phyloP scores from a whole-genome alignment of 805 yeast species.

The Peterozyma toletana region DNA sequence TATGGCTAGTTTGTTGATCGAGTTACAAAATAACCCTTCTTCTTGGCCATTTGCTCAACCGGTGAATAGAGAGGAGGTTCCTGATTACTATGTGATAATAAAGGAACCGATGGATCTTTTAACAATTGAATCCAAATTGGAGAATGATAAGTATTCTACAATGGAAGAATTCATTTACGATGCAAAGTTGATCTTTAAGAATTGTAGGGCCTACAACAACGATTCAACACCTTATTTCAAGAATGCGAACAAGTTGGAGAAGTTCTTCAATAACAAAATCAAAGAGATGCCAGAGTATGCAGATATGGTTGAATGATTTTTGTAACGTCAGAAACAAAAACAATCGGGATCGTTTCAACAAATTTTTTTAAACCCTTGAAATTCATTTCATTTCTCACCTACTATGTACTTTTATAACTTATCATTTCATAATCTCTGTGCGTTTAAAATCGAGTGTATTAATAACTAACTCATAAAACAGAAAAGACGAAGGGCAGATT shows the following conservation, averaged over 20 bases:
- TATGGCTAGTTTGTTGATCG: constrained; percentile 83
- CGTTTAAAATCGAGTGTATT: not conserved
- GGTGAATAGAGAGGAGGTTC: constrained; percentile 88
- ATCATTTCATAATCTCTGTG: not conserved
- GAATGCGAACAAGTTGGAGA: constrained; percentile 90
- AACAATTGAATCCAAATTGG: constrained; percentile 91
- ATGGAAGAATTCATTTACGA: constrained; percentile 92
- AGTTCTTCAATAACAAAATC: constrained; percentile 73
- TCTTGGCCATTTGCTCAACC: constrained; percentile 98
- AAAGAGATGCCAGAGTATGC: constrained; percentile 91
- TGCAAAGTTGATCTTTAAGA: constrained; percentile 76
- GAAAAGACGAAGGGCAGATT: not conserved
- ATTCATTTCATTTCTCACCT: not conserved
- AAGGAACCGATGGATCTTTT: constrained; percentile 97
- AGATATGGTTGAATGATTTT: constrained; percentile 54
- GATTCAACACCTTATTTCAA: constrained; percentile 93
- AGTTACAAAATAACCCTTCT: constrained; percentile 88
- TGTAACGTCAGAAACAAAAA: not conserved
- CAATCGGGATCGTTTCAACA: too few species aligned
- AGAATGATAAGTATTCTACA: constrained; percentile 82
- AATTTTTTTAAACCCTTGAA: not conserved
- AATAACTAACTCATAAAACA: not conserved
- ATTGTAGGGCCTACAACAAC: constrained; percentile 88
- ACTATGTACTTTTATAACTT: not conserved
- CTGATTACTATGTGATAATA: constrained; percentile 92